phyloP scores from a whole-genome alignment of 345 rosid genomes.

The Lepidium didymum region DNA sequence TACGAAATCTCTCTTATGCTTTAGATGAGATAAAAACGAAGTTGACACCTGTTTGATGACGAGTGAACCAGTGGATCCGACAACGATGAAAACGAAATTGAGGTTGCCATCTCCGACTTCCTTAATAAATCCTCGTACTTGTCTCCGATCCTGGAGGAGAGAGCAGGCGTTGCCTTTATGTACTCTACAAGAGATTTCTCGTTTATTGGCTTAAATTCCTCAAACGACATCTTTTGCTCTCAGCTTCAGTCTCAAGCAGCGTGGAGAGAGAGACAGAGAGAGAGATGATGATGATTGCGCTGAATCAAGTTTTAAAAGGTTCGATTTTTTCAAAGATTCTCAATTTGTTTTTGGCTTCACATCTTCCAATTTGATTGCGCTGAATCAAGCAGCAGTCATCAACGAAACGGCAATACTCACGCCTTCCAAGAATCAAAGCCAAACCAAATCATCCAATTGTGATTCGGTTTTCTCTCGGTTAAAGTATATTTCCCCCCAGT shows the following conservation, averaged over 20 bases:
- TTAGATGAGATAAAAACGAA: too few relatives aligned
- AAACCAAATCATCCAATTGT: too few relatives aligned
- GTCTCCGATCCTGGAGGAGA: conserved; percentile 54
- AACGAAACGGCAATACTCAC: conserved; percentile 10
- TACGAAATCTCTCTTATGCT: background rate
- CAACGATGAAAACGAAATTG: conserved; percentile 78
- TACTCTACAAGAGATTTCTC: conserved; percentile 72
- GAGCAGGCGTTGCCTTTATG: conserved; percentile 63
- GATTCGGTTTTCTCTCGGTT: too few relatives aligned
- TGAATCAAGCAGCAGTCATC: too few relatives aligned
- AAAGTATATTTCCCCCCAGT: too few relatives aligned
- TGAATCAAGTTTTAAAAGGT: conserved; percentile 3
- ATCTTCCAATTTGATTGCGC: too few relatives aligned
- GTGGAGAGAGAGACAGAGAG: background rate
- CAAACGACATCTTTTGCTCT: conserved; percentile 39
- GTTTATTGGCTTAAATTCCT: conserved; percentile 62
- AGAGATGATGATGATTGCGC: too few relatives aligned
- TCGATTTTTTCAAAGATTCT: conserved; percentile 19
- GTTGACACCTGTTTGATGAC: conserved; percentile 97
- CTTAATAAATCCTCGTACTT: conserved; percentile 50
- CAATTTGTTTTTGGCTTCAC: background rate
- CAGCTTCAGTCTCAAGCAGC: conserved; percentile 28
- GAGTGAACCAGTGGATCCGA: conserved; percentile 55
- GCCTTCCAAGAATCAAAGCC: background rate
- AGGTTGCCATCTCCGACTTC: conserved; percentile 99